phyloP scores from a whole-genome alignment of 495 filamentous ascomycete genomes.

The Bryoglossum gracile region DNA sequence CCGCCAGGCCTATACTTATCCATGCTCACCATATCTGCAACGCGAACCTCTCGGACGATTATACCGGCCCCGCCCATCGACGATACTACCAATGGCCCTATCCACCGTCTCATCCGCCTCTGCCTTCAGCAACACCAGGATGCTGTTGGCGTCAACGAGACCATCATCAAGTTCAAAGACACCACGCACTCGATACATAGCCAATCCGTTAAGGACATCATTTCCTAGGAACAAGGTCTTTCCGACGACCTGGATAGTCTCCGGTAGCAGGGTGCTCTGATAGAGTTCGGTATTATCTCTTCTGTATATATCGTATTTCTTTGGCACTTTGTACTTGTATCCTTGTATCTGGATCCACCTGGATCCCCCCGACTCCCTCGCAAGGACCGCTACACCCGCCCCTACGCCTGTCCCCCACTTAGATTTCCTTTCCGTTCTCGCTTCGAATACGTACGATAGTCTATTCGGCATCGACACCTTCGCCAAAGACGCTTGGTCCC shows the following conservation, averaged over 20 bases:
- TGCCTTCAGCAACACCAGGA: conserved; percentile 11
- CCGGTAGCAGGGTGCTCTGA: conserved; percentile 4
- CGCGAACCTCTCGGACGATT: neutral
- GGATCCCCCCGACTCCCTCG: neutral
- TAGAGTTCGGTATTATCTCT: conserved; percentile 2
- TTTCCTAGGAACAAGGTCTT: conserved; percentile 10
- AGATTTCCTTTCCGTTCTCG: conserved; percentile 1
- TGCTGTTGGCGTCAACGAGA: too few species aligned
- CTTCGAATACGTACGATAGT: conserved; percentile 3
- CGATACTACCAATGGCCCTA: conserved; percentile 30
- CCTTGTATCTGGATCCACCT: neutral
- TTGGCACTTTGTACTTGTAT: neutral
- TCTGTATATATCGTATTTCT: conserved; percentile 1
- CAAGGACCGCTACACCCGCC: neutral
- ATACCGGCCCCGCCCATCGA: neutral
- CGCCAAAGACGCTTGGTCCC: conserved; percentile 1
- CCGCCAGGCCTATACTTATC: conserved; percentile 7
- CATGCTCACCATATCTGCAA: neutral
- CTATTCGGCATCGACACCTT: conserved; percentile 9
- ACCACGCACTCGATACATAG: conserved; percentile 6
- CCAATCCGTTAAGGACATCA: conserved; percentile 2
- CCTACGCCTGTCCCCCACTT: neutral
- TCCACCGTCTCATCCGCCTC: conserved; percentile 41
- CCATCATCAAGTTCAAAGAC: too few species aligned
- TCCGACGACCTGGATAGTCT: conserved; percentile 7